These are phyloP conservation scores for Xylaria cubensis DNA, from an alignment of 495 filamentous ascomycete species.

Conservation along the genomic window DNA sequence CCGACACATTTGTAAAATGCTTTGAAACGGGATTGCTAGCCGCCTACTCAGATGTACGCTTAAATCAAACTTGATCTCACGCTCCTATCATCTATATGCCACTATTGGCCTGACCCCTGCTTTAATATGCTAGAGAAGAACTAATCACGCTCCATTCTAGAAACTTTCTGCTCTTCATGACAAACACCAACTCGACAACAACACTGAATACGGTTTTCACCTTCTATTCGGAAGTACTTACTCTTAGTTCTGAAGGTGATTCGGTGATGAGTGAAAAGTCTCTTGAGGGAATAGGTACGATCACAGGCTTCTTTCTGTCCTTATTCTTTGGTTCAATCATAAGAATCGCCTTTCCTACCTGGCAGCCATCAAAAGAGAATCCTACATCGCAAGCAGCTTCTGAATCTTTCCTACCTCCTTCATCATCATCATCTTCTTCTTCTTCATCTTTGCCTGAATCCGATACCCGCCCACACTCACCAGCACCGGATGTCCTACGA, in stretches of 20 bases:
- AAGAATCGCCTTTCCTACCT: slow-evolving; percentile 56
- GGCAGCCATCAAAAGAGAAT: slow-evolving; percentile 27
- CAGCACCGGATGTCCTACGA: slow-evolving; percentile 20
- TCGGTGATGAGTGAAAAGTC: slow-evolving; percentile 87
- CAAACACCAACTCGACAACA: slow-evolving; percentile 66
- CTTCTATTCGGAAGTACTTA: slow-evolving; percentile 90
- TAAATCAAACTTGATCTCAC: slow-evolving; percentile 1
- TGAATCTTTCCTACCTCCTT: slow-evolving; percentile 26
- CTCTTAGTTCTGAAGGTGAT: slow-evolving; percentile 92
- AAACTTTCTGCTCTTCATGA: slow-evolving; percentile 94
- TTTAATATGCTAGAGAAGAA: background rate
- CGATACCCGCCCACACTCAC: slow-evolving; percentile 9
- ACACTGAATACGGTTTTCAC: slow-evolving; percentile 85
- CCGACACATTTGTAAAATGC: background rate
- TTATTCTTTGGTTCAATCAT: slow-evolving; percentile 71
- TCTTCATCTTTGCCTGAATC: slow-evolving; percentile 24
- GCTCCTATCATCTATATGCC: background rate
- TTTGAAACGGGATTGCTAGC: background rate
- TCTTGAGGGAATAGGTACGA: slow-evolving; percentile 93
- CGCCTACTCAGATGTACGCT: background rate
- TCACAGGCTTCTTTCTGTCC: slow-evolving; percentile 72
- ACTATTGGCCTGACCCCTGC: background rate
- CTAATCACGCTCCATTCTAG: slow-evolving; percentile 51
- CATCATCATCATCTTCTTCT: background rate
- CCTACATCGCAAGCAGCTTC: slow-evolving; percentile 17